Evolutionary conservation across 768 basidiomycete genomes (phyloP).

Genomic region (Phaeotremella skinneri): DNA sequence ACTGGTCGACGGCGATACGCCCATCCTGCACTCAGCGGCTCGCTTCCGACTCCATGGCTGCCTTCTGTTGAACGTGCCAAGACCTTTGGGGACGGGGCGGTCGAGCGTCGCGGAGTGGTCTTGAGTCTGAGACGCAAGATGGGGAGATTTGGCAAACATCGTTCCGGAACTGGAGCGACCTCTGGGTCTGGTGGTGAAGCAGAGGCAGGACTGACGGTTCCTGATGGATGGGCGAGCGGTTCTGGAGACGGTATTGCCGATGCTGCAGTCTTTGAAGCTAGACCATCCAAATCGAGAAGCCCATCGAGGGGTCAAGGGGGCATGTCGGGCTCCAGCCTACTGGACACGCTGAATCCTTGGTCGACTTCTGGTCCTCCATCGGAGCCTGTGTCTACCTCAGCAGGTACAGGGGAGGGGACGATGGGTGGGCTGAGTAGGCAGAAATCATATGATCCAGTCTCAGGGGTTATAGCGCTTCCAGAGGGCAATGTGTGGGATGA

Average conservation of each 20-base stretch:
- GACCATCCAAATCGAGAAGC: constrained; percentile 43
- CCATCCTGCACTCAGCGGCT: constrained; percentile 90
- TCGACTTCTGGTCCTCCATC: constrained; percentile 48
- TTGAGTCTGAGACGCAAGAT: constrained; percentile 38
- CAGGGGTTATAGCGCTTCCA: constrained; percentile 83
- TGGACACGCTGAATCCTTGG: constrained; percentile 50
- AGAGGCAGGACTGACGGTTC: constrained; percentile 1
- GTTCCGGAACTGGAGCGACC: constrained; percentile 10
- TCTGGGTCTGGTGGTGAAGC: neutral
- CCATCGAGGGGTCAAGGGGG: constrained; percentile 1
- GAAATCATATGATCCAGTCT: constrained; percentile 78
- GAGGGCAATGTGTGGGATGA: constrained; percentile 53
- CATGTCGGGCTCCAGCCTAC: constrained; percentile 20
- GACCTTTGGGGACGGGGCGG: constrained; percentile 59
- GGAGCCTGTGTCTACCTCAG: constrained; percentile 35
- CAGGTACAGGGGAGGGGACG: neutral
- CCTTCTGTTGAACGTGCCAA: constrained; percentile 80
- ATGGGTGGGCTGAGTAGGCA: constrained; percentile 55
- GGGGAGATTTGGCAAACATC: constrained; percentile 24
- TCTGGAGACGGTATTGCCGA: constrained; percentile 58
- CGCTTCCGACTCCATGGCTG: constrained; percentile 90
- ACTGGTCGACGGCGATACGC: constrained; percentile 94
- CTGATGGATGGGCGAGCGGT: constrained; percentile 9
- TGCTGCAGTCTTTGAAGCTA: constrained; percentile 72
- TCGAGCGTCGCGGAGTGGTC: constrained; percentile 30